Evolutionary conservation across 805 yeast species (phyloP).

Genomic region (Yamadazyma akitaensis): DNA sequence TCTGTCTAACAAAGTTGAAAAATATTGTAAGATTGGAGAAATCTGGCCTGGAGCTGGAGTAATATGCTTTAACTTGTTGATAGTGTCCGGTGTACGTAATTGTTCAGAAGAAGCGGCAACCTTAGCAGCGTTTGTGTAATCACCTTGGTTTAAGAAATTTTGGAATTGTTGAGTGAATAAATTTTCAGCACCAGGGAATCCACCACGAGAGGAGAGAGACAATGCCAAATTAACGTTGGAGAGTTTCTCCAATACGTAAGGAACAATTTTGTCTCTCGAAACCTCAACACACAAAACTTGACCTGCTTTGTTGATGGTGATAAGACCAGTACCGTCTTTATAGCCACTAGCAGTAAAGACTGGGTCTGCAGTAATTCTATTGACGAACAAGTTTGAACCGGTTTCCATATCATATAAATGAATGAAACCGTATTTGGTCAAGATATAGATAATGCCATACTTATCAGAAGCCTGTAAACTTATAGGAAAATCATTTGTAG

Average conservation of each 20-base stretch:
- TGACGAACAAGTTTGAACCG: constrained; percentile 89
- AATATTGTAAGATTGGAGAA: constrained; percentile 90
- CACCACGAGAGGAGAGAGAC: constrained; percentile 89
- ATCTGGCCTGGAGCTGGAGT: constrained; percentile 93
- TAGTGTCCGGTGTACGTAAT: constrained; percentile 90
- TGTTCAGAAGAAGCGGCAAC: constrained; percentile 94
- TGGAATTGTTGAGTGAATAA: constrained; percentile 90
- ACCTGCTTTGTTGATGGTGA: constrained; percentile 92
- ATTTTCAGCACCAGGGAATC: constrained; percentile 95
- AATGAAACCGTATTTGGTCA: constrained; percentile 95
- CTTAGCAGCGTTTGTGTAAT: constrained; percentile 89
- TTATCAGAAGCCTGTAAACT: constrained; percentile 80
- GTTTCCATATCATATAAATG: constrained; percentile 93
- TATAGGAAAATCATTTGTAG: constrained; percentile 94
- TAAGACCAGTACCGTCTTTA: constrained; percentile 73
- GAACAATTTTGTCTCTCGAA: constrained; percentile 78
- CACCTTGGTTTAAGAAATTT: constrained; percentile 75
- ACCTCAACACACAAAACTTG: constrained; percentile 92
- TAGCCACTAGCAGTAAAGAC: constrained; percentile 84
- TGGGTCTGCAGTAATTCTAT: constrained; percentile 93
- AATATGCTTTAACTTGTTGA: constrained; percentile 83
- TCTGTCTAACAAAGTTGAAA: constrained; percentile 85
- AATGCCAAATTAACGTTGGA: constrained; percentile 86
- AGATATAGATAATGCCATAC: constrained; percentile 82
- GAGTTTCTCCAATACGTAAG: constrained; percentile 82